These are phyloP conservation scores for Brassica hybrid DNA, from an alignment of 441 rosid genomes.

Conservation along the genomic window DNA sequence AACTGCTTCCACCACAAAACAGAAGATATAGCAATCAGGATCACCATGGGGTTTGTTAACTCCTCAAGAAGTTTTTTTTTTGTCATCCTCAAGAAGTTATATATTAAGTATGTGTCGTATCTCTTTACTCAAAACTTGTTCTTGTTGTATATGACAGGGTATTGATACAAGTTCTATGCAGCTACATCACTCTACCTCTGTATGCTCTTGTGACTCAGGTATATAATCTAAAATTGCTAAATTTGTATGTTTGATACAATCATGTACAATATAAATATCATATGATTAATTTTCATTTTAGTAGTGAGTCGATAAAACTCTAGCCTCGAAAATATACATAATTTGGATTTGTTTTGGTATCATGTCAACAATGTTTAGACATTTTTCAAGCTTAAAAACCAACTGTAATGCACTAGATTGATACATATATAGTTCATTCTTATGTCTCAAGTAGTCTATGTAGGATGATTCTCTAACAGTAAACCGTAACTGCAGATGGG, in stretches of 20 bases:
- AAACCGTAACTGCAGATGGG: slow-evolving; percentile 59
- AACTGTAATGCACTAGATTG: background rate
- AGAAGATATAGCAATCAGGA: slow-evolving; percentile 67
- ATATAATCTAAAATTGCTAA: background rate
- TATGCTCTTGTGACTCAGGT: slow-evolving; percentile 98
- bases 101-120: background rate
- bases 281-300: no score
- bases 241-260: background rate
- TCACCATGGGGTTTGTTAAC: slow-evolving; percentile 76
- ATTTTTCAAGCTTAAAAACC: background rate
- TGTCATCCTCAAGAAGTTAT: background rate
- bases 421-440: background rate
- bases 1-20: slow-evolving; percentile 66
- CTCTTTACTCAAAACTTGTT: background rate
- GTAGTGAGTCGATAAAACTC: background rate
- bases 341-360: background rate
- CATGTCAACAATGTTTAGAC: background rate
- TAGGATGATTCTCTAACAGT: slow-evolving; percentile 9
- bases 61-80: background rate
- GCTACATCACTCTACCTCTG: slow-evolving; percentile 92
- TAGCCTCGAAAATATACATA: slow-evolving; percentile 7
- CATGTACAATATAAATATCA: background rate
- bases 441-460: background rate
- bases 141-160: slow-evolving; percentile 55
- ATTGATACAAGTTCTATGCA: no score